A percentile compares a stretch with the other conserved stretches of the same genome.
These are phyloP conservation scores for Aplosporella prunicola DNA, from an alignment of 2,329 filamentous ascomycete species.

Conservation along the genomic window DNA sequence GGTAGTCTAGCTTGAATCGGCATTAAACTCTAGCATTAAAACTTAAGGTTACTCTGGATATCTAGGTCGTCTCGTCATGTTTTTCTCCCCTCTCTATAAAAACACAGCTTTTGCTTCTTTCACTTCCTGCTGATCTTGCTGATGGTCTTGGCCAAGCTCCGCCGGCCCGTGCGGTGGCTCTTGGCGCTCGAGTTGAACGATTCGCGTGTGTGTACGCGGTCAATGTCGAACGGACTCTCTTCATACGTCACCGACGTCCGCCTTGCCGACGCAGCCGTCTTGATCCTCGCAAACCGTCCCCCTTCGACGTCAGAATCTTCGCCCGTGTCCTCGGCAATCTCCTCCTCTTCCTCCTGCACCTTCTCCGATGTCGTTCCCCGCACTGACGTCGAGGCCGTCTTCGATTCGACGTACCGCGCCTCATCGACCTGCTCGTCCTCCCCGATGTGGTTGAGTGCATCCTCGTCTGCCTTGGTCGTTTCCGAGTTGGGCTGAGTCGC, in stretches of 20 bases:
- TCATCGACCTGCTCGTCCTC: constrained; percentile 5
- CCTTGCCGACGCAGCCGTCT: constrained; percentile 25
- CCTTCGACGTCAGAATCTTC: no score
- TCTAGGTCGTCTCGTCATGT: no score
- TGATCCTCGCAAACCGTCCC: constrained; percentile 32
- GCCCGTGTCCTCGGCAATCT: no score
- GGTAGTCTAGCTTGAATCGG: no score
- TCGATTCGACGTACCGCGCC: no score
- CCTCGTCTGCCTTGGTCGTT: background rate
- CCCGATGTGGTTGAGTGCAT: constrained; percentile 12
- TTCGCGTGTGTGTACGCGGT: constrained; percentile 39
- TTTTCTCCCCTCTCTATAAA: no score
- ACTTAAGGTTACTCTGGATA: no score
- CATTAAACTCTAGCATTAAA: no score
- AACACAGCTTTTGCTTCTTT: background rate
- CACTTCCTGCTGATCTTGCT: constrained; percentile 13
- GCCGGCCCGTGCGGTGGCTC: no score
- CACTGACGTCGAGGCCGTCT: no score
- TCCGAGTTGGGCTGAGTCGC: constrained; percentile 15
- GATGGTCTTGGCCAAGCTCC: constrained; percentile 10
- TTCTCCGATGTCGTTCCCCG: no score
- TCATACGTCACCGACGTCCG: constrained; percentile 24
- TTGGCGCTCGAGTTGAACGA: constrained; percentile 25
- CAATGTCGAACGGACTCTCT: constrained; percentile 39
- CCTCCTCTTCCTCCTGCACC: constrained; percentile 18